Percentiles rank a stretch among this genome's conserved stretches.
These are phyloP conservation scores for Aspergillus intermedius DNA, from an alignment of 2,329 filamentous ascomycete genomes.

Conservation along the genomic window DNA sequence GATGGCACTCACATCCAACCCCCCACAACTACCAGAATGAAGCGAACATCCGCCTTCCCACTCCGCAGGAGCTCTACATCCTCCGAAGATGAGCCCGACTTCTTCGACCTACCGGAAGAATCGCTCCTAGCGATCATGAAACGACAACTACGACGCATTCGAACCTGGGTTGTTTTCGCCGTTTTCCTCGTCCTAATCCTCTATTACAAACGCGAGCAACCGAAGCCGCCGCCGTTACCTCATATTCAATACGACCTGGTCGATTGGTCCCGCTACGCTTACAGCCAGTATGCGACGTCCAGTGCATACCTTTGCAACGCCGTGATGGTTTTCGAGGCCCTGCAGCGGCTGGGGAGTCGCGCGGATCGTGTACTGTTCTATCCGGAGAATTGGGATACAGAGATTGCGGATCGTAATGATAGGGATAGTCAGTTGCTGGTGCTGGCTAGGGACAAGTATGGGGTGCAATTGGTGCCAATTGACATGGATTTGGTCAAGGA, in stretches of 20 bases:
- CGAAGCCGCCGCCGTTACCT: slow-evolving; percentile 13
- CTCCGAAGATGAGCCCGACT: slow-evolving; percentile 24
- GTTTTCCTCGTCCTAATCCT: slow-evolving; percentile 20
- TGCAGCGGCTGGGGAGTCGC: slow-evolving; percentile 34
- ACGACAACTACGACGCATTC: slow-evolving; percentile 25
- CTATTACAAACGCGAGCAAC: slow-evolving; percentile 16
- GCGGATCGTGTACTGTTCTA: slow-evolving; percentile 38
- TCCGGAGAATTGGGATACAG: slow-evolving; percentile 34
- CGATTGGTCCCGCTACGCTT: slow-evolving; percentile 39
- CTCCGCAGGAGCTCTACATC: slow-evolving; percentile 24
- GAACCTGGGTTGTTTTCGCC: slow-evolving; percentile 23
- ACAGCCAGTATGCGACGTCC: slow-evolving; percentile 38
- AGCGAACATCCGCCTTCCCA: slow-evolving; percentile 9
- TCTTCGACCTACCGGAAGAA: slow-evolving; percentile 33
- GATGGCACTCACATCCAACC: not conserved
- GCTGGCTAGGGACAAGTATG: slow-evolving; percentile 44
- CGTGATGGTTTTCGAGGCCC: slow-evolving; percentile 37
- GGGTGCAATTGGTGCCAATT: slow-evolving; percentile 45
- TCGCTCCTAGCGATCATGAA: slow-evolving; percentile 21
- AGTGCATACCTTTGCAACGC: slow-evolving; percentile 38
- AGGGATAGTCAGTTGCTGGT: slow-evolving; percentile 42
- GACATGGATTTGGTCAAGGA: slow-evolving; percentile 30
- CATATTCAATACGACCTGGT: slow-evolving; percentile 28
- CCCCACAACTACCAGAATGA: not conserved
- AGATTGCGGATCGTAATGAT: slow-evolving; percentile 22